Conservation (phyloP, 768 basidiomycete genomes). For the Boletus fagicola region DNA sequence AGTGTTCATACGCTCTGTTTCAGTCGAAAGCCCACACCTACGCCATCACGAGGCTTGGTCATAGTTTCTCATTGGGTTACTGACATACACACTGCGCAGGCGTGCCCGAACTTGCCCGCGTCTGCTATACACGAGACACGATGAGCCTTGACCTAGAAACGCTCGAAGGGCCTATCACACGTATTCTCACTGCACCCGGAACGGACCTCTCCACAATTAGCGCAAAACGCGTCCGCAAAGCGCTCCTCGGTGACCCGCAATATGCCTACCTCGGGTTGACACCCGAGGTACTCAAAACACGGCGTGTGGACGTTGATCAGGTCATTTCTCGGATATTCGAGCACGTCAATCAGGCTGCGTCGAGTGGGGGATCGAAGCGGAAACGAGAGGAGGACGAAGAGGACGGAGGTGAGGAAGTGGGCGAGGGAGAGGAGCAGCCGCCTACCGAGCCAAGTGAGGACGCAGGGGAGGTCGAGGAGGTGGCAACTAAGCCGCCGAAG, state of each 20-base stretch:
- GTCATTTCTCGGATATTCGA: constrained; percentile 69
- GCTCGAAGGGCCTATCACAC: constrained; percentile 60
- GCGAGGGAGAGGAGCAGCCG: constrained; percentile 19
- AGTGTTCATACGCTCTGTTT: not conserved
- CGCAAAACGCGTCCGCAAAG: constrained; percentile 85
- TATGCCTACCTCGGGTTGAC: constrained; percentile 48
- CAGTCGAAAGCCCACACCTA: not conserved
- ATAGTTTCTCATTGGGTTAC: not conserved
- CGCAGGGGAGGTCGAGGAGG: constrained; percentile 8
- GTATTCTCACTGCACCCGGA: constrained; percentile 73
- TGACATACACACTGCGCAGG: not conserved
- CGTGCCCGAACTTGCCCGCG: not conserved
- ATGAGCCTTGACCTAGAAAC: constrained; percentile 55
- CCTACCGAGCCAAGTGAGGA: constrained; percentile 19
- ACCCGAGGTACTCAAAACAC: constrained; percentile 57
- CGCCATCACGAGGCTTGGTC: not conserved
- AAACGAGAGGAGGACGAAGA: constrained; percentile 25
- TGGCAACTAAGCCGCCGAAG: constrained; percentile 34
- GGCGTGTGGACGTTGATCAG: constrained; percentile 66
- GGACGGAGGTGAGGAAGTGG: constrained; percentile 2
- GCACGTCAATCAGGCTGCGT: constrained; percentile 43
- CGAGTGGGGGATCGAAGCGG: constrained; percentile 27
- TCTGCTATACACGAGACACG: constrained; percentile 4
- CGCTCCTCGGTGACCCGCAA: constrained; percentile 46
- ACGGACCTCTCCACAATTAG: constrained; percentile 78